Evolutionary conservation across 2,329 filamentous ascomycete species (phyloP), one percentile per base, ranked within the genome.

Genomic region (Albophoma yamanashiensis): DNA sequence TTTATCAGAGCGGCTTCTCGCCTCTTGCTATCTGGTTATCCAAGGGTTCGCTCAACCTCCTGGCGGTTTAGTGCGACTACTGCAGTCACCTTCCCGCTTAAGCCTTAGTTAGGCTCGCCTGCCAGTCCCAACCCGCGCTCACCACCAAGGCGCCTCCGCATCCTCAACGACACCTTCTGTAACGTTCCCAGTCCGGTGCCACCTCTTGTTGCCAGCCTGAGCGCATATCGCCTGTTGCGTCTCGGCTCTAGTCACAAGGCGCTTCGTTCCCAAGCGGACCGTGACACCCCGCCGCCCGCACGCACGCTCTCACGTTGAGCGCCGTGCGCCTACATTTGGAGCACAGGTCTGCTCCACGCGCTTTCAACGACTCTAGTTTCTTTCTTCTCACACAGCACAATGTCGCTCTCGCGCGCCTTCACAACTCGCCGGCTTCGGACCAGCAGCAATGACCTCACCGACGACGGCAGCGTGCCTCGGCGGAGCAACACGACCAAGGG

Each of bases 351-450:
- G 56, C 56, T 58, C 56, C 36, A 31, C 27, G 38, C 55, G 31
- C 50, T 22, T 38, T 8, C 38, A 38, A 58, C 43, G 12, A 15
- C 52, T 52, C 6, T 25, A 31, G 38, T 8, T 55, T 55, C 43
- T 56, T 47, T 61, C 53, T 58, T 53, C 31, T 39, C 39, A 57
- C 64, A 52, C 59, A 59, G 42, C 63, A 61, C 58, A 62, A 81
- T 79, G 70, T 80, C 79, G 80, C 76, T 92, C 66, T 82, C 86
- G 58, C 83, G 89, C 70, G 88, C 88, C 61, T 89, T 92, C 72
- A 87, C 84, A 43, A 89, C 86, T 66, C 83, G 85, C 73, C 84
- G 86, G 74, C 78, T 77, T 66, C 89, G 85, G 77, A 62, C 70
- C 60, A 75, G 75, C 60, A 75, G 75, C 62, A 70, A 78, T 62